Conservation (phyloP, 78 protist genomes). For the slime mould (Dictyostelium discoideum) region DNA sequence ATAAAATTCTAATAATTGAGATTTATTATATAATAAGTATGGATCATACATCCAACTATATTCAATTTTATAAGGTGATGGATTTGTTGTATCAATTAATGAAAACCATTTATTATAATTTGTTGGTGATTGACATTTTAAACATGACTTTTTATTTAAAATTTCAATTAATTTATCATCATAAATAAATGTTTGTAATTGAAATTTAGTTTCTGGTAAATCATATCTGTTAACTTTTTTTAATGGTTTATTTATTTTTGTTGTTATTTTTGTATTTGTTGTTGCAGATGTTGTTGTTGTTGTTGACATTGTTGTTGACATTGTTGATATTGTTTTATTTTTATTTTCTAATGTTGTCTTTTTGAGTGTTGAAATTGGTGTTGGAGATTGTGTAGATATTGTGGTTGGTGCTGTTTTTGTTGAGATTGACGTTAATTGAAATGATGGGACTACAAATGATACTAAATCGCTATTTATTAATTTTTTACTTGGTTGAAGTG, state of each 20-base stretch:
- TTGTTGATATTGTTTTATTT: no score
- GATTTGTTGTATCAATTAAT: conserved; percentile 9
- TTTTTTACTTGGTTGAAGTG: background rate
- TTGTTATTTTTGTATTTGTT: background rate
- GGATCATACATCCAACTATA: conserved; percentile 50
- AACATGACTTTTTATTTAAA: background rate
- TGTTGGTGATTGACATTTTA: background rate
- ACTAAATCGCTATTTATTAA: background rate
- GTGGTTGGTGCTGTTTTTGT: background rate
- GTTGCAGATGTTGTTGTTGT: background rate
- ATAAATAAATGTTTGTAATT: background rate
- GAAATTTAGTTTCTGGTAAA: conserved; percentile 29
- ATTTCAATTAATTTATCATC: background rate
- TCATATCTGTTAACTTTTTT: conserved; percentile 7
- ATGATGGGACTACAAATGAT: background rate
- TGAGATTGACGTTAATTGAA: background rate
- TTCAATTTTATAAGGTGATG: background rate
- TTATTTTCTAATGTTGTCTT: no score
- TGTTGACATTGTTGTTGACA: background rate
- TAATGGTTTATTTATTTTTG: background rate
- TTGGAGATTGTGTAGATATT: background rate
- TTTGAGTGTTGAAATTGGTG: no score
- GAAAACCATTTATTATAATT: background rate
- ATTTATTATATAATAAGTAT: background rate
- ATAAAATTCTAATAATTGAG: background rate